Conservation (phyloP, 352 stramenopile species). For the Pythium rishiriense region DNA sequence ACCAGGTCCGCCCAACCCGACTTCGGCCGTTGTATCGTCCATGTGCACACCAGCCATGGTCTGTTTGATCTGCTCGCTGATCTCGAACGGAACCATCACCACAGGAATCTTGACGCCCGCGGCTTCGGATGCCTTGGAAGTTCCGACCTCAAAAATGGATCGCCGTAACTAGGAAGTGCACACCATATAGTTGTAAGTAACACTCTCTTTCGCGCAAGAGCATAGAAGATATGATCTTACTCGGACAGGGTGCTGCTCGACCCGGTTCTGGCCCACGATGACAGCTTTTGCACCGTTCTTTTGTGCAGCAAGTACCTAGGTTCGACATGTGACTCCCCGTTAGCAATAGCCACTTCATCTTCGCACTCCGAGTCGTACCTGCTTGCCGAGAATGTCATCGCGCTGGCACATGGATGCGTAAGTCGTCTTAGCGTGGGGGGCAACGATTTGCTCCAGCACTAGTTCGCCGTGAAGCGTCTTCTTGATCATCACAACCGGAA, state of each 20-base stretch:
- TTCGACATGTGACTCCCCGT: neutral
- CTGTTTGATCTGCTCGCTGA: conserved; percentile 46
- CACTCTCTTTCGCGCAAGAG: neutral
- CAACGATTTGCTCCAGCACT: conserved; percentile 50
- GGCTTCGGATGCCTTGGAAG: conserved; percentile 38
- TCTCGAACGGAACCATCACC: conserved; percentile 53
- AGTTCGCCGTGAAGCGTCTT: conserved; percentile 53
- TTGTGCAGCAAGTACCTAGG: conserved; percentile 61
- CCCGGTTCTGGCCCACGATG: conserved; percentile 54
- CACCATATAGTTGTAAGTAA: neutral
- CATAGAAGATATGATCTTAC: conserved; percentile 24
- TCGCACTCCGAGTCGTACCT: no score
- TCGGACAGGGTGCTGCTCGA: conserved; percentile 46
- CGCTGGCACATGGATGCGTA: conserved; percentile 58
- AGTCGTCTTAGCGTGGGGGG: conserved; percentile 25
- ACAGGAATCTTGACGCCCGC: conserved; percentile 67
- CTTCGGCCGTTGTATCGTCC: conserved; percentile 46
- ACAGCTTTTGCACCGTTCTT: conserved; percentile 69
- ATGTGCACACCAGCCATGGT: conserved; percentile 39
- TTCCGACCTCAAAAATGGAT: conserved; percentile 39
- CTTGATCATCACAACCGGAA: conserved; percentile 71
- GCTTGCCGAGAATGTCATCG: conserved; percentile 66
- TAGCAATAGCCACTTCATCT: neutral
- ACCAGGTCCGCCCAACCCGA: conserved; percentile 42
- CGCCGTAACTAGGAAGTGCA: conserved; percentile 40